Evolutionary conservation across 179 eudicot genomes (phyloP).

Genomic region (Spergularia azorica): DNA sequence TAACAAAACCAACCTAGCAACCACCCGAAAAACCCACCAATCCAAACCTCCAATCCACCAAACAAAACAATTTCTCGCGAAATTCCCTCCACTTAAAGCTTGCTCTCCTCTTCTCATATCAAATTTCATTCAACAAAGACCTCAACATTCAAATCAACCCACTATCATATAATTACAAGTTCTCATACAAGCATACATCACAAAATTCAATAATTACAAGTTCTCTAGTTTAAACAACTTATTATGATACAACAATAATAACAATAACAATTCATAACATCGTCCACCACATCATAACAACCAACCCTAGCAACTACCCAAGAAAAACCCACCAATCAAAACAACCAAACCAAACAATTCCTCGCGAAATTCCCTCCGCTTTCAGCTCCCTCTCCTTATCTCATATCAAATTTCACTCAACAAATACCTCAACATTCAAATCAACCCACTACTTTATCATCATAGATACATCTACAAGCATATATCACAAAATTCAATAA

Average conservation of each 20-base stretch:
- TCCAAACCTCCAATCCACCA: not conserved
- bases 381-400: not conserved
- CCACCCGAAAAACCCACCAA: not conserved
- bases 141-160: no score
- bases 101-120: not conserved
- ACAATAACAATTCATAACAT: conserved; percentile 9
- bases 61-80: not conserved
- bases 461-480: no score
- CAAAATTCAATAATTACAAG: no score
- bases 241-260: not conserved
- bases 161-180: no score
- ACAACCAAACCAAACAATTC: not conserved
- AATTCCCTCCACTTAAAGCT: not conserved
- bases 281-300: not conserved
- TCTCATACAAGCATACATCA: no score
- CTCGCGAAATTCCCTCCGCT: not conserved
- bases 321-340: not conserved
- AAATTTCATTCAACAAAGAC: not conserved
- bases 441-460: no score
- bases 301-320: conserved; percentile 1
- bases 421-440: no score
- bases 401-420: not conserved
- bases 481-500: no score
- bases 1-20: not conserved
- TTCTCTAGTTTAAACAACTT: not conserved